Percentiles rank a stretch among this genome's conserved stretches.
These are phyloP conservation scores for Apiospora kogelbergensis DNA, from an alignment of 2,329 filamentous ascomycete genomes.

Conservation along the genomic window DNA sequence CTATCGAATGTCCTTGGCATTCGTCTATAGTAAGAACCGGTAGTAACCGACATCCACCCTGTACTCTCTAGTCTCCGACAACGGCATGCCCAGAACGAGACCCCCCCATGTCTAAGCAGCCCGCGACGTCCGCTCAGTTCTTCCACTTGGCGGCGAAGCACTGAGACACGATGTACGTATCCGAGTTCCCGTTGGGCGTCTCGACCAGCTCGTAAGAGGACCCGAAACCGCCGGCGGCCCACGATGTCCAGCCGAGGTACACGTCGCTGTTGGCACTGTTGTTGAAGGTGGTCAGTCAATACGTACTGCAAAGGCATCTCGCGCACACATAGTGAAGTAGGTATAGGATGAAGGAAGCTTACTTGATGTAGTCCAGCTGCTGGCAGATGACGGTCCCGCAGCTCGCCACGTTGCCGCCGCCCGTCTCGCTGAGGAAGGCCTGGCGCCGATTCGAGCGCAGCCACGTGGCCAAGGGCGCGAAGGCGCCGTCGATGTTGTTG, in stretches of 20 bases:
- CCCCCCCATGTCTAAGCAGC: no score
- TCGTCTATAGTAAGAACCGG: background rate
- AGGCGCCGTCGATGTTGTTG: conserved; percentile 32
- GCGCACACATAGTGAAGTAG: no score
- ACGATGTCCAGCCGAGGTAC: conserved; percentile 27
- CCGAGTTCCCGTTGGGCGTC: conserved; percentile 37
- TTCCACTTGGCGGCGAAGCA: conserved; percentile 40
- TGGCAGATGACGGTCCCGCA: conserved; percentile 32
- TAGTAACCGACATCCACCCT: background rate
- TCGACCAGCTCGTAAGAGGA: conserved; percentile 38
- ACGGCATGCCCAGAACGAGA: background rate
- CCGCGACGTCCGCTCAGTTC: conserved; percentile 10
- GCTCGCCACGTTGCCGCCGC: conserved; percentile 34
- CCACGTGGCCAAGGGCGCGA: conserved; percentile 34
- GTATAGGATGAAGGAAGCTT: background rate
- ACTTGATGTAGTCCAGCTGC: conserved; percentile 32
- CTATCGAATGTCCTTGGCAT: background rate
- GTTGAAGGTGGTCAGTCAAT: background rate
- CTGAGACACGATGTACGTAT: conserved; percentile 41
- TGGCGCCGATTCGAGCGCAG: conserved; percentile 32
- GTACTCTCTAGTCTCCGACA: background rate
- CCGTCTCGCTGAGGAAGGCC: conserved; percentile 37
- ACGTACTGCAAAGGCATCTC: no score
- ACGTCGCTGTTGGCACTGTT: conserved; percentile 23
- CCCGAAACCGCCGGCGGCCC: conserved; percentile 23